Conservation (phyloP, 2,329 filamentous ascomycete genomes). For the Diaporthe destruens region DNA sequence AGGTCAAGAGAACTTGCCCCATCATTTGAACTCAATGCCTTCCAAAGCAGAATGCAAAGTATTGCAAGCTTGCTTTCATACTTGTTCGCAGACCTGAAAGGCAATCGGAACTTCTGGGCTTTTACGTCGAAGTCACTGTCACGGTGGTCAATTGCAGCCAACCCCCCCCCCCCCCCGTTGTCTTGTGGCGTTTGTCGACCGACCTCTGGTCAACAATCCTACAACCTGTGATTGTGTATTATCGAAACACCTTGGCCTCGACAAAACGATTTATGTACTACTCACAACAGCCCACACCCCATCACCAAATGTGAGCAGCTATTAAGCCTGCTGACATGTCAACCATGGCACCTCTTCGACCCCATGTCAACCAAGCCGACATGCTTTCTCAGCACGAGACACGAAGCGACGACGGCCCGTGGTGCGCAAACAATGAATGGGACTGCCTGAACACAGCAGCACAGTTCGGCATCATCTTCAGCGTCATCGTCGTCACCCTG, state of each 20-base stretch:
- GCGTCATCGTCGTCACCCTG: slow-evolving; percentile 48
- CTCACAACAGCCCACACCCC: neutral
- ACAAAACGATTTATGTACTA: neutral
- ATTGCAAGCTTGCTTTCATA: no score
- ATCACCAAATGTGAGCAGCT: neutral
- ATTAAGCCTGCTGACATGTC: no score
- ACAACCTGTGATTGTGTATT: neutral
- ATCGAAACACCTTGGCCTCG: neutral
- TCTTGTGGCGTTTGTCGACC: neutral
- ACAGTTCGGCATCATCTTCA: slow-evolving; percentile 56
- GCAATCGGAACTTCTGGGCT: neutral
- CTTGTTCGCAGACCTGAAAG: neutral
- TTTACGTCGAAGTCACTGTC: neutral
- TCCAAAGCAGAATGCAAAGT: no score
- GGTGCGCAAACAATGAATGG: slow-evolving; percentile 52
- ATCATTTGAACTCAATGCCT: neutral
- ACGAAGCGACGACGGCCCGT: slow-evolving; percentile 26
- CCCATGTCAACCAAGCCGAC: slow-evolving; percentile 43
- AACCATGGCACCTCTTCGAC: neutral
- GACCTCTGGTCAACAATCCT: neutral
- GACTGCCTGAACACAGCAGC: slow-evolving; percentile 54
- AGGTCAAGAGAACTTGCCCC: neutral
- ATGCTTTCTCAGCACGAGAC: slow-evolving; percentile 40
- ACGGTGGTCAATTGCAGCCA: neutral
- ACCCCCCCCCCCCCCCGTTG: no score